phyloP scores from a whole-genome alignment of 1,139 yeast genomes.

The Trichomonascaceae sp. region DNA sequence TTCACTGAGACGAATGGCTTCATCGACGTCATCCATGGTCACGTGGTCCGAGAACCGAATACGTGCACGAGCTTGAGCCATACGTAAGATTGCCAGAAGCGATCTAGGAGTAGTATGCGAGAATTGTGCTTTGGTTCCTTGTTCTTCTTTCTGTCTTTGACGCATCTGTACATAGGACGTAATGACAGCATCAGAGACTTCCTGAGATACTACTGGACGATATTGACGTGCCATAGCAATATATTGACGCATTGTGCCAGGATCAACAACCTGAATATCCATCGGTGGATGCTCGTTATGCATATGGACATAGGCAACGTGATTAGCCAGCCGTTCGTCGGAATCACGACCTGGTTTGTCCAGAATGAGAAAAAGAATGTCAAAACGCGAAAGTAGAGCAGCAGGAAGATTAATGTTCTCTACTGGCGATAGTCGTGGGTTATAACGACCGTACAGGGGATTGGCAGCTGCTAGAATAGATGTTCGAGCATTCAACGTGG shows the following conservation, averaged over 20 bases:
- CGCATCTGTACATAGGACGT: constrained; percentile 85
- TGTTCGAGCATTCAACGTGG: constrained; percentile 92
- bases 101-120: constrained; percentile 96
- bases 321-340: constrained; percentile 84
- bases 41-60: constrained; percentile 74
- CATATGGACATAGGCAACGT: constrained; percentile 95
- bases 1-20: constrained; percentile 79
- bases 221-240: constrained; percentile 79
- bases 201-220: constrained; percentile 82
- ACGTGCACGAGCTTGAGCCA: constrained; percentile 93
- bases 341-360: constrained; percentile 77
- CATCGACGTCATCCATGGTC: constrained; percentile 80
- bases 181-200: constrained; percentile 83
- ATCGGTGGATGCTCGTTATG: constrained; percentile 77
- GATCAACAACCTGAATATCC: constrained; percentile 71
- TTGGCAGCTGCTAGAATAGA: constrained; percentile 97
- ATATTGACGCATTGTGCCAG: constrained; percentile 77
- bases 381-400: constrained; percentile 92
- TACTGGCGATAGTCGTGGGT: constrained; percentile 82
- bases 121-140: constrained; percentile 71
- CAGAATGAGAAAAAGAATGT: constrained; percentile 75
- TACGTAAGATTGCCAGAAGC: constrained; percentile 78
- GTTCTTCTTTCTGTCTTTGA: constrained; percentile 79
- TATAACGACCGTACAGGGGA: constrained; percentile 93
- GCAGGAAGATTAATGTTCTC: constrained; percentile 97